Base-by-base conservation (phyloP, 2,329 filamentous ascomycete genomes). In the Cercospora zeae-maydis region DNA sequence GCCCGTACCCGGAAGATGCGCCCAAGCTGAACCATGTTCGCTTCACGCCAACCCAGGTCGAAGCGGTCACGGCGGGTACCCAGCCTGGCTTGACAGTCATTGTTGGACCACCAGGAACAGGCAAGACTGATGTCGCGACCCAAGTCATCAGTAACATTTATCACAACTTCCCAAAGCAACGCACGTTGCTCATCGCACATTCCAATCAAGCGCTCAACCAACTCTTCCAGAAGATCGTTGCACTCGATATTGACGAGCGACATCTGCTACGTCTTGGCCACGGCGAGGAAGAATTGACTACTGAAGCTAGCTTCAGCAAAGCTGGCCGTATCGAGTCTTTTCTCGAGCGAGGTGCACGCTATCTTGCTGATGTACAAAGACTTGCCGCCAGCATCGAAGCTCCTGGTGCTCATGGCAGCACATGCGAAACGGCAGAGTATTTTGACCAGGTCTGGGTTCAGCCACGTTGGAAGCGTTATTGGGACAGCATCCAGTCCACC, bases 131-230 rank as follows among this genome's bases (percentile, higher is more conserved):
- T 77, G 95, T 99, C 58, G 93, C 92, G 53, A 97, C 93, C 4
- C 95, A 99, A 76, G 96, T 98, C 75, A 99, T 99, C 78, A 97
- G 91, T 80, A 97, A 98, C 76, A 90, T 99, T 70, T 99, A 99
- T 74, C 93, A 98, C 80, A 96, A 98, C 78, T 99, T 97, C 75
- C 93, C 95, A 7, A 83, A 88, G 67, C 92, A 99, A 76, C 89
- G 92, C 70, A 99, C 95, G 0, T 80, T 99, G 16, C 85, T 99
- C 42, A 87, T 99, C 67, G 95, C 95, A 4, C 95, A 99, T 76
- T 98, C 93, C 77, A 99, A 99, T 74, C 96, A 99, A 76, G 96
- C 95, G 1, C 81, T 99, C 9, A 99, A 99, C 73, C 95, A 99
- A 75, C 83, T 99, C 1, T 99, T 99, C 79, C 91, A 96, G 71